Conservation (phyloP, 139 green algal species). For the Picochlorum costavermella region DNA sequence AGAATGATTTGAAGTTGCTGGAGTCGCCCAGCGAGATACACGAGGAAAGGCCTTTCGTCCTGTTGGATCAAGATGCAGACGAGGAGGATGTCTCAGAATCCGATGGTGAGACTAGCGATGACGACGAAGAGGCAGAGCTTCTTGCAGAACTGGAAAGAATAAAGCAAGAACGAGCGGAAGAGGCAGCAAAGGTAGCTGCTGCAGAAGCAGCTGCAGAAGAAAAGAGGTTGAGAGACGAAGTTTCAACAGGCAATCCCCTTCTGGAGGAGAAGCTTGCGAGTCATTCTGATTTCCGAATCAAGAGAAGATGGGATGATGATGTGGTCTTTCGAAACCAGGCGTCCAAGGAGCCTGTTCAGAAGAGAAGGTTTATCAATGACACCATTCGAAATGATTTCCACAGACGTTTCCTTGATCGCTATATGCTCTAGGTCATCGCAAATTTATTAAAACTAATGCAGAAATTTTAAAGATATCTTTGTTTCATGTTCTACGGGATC, state of each 20-base stretch:
- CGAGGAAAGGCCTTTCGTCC: slow-evolving; percentile 30
- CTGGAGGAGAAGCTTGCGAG: slow-evolving; percentile 37
- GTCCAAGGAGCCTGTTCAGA: slow-evolving; percentile 74
- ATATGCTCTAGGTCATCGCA: slow-evolving; percentile 61
- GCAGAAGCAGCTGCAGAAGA: slow-evolving; percentile 37
- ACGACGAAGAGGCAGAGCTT: slow-evolving; percentile 89
- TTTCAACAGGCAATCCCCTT: slow-evolving; percentile 86
- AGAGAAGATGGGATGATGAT: slow-evolving; percentile 93
- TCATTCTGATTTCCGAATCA: slow-evolving; percentile 41
- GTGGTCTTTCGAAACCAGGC: slow-evolving; percentile 95
- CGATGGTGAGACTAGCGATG: slow-evolving; percentile 34
- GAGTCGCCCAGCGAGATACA: slow-evolving; percentile 26
- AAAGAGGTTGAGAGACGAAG: slow-evolving; percentile 58
- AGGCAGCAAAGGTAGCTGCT: slow-evolving; percentile 52
- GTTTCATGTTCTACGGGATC: not conserved
- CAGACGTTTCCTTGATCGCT: slow-evolving; percentile 83
- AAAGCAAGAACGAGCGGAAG: slow-evolving; percentile 76
- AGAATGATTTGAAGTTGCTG: slow-evolving; percentile 70
- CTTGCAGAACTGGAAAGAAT: slow-evolving; percentile 91
- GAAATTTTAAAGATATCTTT: not conserved
- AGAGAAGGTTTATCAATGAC: slow-evolving; percentile 97
- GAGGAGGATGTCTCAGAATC: slow-evolving; percentile 1
- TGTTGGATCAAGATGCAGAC: slow-evolving; percentile 66
- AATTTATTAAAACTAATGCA: not conserved
- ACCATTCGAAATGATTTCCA: slow-evolving; percentile 99